Percentiles rank a stretch among this genome's conserved stretches.
These are phyloP conservation scores for Kregervanrija pseudodelftensis DNA, from an alignment of 805 yeast genomes.

Conservation along the genomic window DNA sequence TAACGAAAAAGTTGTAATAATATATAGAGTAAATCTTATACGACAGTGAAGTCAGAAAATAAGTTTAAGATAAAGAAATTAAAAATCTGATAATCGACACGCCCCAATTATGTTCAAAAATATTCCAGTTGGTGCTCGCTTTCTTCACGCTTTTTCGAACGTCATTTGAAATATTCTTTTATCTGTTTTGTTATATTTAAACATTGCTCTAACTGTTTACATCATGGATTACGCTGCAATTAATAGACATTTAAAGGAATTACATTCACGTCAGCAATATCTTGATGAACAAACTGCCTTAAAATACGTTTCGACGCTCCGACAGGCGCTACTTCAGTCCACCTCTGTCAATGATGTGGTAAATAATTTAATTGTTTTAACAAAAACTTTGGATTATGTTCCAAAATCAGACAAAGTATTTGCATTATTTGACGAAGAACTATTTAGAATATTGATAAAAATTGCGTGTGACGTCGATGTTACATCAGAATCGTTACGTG, in stretches of 20 bases:
- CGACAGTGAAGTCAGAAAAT: too few species aligned
- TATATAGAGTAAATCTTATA: too few species aligned
- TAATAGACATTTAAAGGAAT: constrained; percentile 21
- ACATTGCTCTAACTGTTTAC: not conserved
- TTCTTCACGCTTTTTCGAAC: not conserved
- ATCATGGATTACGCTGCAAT: constrained; percentile 18
- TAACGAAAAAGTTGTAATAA: too few species aligned
- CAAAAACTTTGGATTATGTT: constrained; percentile 42
- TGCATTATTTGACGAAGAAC: constrained; percentile 14
- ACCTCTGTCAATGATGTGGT: constrained; percentile 13
- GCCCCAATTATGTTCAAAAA: too few species aligned
- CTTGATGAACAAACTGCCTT: constrained; percentile 18
- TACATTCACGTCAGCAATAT: constrained; percentile 10
- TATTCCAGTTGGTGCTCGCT: too few species aligned
- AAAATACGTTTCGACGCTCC: constrained; percentile 14
- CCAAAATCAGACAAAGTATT: constrained; percentile 27
- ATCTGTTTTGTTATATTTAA: too few species aligned
- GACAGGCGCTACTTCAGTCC: constrained; percentile 1
- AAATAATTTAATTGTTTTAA: constrained; percentile 46
- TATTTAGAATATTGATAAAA: constrained; percentile 19
- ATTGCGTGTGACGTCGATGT: constrained; percentile 14
- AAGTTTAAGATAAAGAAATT: too few species aligned
- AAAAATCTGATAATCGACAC: too few species aligned
- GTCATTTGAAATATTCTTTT: not conserved
- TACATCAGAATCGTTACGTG: constrained; percentile 20